Base-by-base conservation (phyloP, 176 grass and related monocot species). In the Ampelocalamus luodianensis region DNA sequence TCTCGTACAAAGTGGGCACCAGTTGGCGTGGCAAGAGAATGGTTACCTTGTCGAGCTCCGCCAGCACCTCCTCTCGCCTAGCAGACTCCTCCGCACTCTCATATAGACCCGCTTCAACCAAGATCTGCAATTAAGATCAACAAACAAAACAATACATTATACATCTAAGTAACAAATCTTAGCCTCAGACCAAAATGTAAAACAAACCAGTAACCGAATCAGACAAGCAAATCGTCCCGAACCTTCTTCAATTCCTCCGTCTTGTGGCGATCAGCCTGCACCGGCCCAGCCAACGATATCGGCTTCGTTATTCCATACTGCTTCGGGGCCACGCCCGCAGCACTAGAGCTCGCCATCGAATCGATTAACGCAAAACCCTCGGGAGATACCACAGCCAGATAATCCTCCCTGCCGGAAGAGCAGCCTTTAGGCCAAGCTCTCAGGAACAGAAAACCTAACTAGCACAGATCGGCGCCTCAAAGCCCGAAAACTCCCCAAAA, bases 251-350 rank as follows among this genome's bases (percentile, higher is more conserved):
- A 27, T 2, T 96, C 93, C 9, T 2, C 51, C 0, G 93, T 96
- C 77, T 81, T 90, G 59, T 88, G 88, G 46, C 86, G 74, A 77
- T 99, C 96, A 5, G 74, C 86, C 23, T 96, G 89, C 24, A 60
- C 49, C 14, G 96, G 96, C 16, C 87, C 91, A 34, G 89, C 81
- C 64, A 86, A 36, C 18, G 96, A 99, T 64, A 96, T 74, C 1
- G 90, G 91, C 56, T 89, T 92, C 27, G 91, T 97, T 78, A 93
- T 92, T 24, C 89, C 94, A 27, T 88, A 92, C 74, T 94, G 89
- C 59, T 61, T 92, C 58, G 79, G 73, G 24, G 74, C 15, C 22
- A 22, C 22, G 18, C 44, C 44, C 20, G 39, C 45, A 45, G 48
- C 61, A 32, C 79, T 79, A 49, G 83, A 78, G 65, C 14, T 63